A percentile compares a stretch with the other conserved stretches of the same genome.
Evolutionary conservation across 2,329 filamentous ascomycete species (phyloP).

Genomic region (Alternaria sp.): DNA sequence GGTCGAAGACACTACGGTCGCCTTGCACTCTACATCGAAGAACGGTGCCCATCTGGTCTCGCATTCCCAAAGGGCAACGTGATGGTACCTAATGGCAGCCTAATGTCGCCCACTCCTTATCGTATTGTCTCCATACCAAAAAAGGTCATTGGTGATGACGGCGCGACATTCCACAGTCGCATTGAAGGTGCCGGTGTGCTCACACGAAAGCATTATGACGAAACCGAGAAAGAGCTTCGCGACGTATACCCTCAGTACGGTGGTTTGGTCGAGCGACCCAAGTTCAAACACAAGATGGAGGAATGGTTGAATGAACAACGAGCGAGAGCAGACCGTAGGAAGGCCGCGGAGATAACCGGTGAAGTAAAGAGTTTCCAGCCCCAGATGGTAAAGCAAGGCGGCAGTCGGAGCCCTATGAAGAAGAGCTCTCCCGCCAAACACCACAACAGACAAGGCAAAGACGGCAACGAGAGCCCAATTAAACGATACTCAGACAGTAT

Average conservation of each 20-base stretch:
- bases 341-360: conserved; percentile 18
- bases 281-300: conserved; percentile 37
- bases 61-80: conserved; percentile 47
- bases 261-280: conserved; percentile 43
- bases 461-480: conserved; percentile 25
- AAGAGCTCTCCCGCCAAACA: neutral
- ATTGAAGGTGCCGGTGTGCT: conserved; percentile 11
- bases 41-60: conserved; percentile 36
- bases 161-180: conserved; percentile 1
- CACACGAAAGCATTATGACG: conserved; percentile 36
- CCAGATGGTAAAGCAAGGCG: conserved; percentile 10
- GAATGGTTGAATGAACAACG: conserved; percentile 43
- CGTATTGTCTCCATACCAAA: conserved; percentile 31
- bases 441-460: conserved; percentile 1
- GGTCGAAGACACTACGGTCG: conserved; percentile 45
- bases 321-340: conserved; percentile 27
- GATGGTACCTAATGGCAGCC: conserved; percentile 13
- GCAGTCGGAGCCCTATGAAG: conserved; percentile 1
- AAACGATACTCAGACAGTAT: conserved; percentile 32
- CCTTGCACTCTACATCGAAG: conserved; percentile 45
- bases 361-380: conserved; percentile 19
- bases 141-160: conserved; percentile 1
- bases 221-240: conserved; percentile 42
- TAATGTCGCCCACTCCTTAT: conserved; percentile 34
- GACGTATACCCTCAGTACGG: conserved; percentile 44